These are phyloP conservation scores for Russula earlei DNA, from an alignment of 768 basidiomycete species.

Conservation along the genomic window DNA sequence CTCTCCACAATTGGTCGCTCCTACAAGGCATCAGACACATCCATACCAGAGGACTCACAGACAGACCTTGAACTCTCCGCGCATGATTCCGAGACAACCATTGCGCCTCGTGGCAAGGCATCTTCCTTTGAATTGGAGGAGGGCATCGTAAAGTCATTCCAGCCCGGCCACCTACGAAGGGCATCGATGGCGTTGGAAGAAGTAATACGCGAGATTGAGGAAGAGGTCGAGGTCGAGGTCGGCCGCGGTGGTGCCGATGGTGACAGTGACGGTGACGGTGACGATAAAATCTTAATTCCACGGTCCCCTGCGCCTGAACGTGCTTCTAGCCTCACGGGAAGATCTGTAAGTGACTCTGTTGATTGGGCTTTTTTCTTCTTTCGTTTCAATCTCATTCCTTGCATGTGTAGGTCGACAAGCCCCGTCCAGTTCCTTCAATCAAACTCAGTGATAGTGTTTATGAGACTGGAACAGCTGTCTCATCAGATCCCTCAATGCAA, in stretches of 20 bases:
- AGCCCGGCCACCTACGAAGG: constrained; percentile 44
- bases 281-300: constrained; percentile 68
- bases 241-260: no score
- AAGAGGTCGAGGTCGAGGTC: constrained; percentile 43
- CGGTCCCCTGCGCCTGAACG: constrained; percentile 35
- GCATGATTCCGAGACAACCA: constrained; percentile 10
- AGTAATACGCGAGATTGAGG: constrained; percentile 70
- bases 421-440: background rate
- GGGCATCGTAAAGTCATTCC: constrained; percentile 41
- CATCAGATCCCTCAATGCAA: constrained; percentile 45
- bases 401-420: background rate
- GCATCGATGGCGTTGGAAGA: constrained; percentile 68
- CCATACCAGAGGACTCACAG: constrained; percentile 12
- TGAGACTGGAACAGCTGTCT: constrained; percentile 64
- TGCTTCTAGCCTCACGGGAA: constrained; percentile 8
- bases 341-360: constrained; percentile 14
- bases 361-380: background rate
- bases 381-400: background rate
- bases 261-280: constrained; percentile 22
- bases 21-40: constrained; percentile 7
- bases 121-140: constrained; percentile 29
- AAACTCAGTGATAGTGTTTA: constrained; percentile 34
- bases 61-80: constrained; percentile 5
- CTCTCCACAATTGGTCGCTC: constrained; percentile 5
- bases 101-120: constrained; percentile 22